These are phyloP conservation scores for Sclerospora graminicola DNA, from an alignment of 352 stramenopile genomes.

Conservation along the genomic window DNA sequence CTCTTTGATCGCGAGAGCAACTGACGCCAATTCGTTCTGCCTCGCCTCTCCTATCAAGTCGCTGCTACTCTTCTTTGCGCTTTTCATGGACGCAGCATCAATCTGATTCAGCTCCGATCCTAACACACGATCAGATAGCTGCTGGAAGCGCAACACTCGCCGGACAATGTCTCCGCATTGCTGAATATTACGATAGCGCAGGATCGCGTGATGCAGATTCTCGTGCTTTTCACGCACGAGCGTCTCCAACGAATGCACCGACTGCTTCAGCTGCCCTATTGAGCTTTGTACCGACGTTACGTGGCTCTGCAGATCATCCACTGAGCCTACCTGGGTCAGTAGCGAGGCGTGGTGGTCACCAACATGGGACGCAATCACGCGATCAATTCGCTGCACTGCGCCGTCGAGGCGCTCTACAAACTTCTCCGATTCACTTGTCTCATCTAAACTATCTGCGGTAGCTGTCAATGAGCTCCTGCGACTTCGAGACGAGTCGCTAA, in stretches of 20 bases:
- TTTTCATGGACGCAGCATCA: slow-evolving; percentile 5
- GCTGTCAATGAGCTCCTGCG: slow-evolving; percentile 7
- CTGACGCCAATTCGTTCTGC: slow-evolving; percentile 41
- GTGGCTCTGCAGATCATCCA: slow-evolving; percentile 59
- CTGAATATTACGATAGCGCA: slow-evolving; percentile 73
- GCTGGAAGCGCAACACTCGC: slow-evolving; percentile 63
- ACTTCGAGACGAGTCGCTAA: slow-evolving; percentile 11
- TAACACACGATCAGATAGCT: slow-evolving; percentile 46
- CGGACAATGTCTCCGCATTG: slow-evolving; percentile 63
- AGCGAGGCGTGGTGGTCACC: slow-evolving; percentile 62
- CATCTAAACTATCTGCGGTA: slow-evolving; percentile 5
- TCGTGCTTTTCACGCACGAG: slow-evolving; percentile 48
- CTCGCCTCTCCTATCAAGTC: slow-evolving; percentile 8
- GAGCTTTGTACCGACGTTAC: slow-evolving; percentile 47
- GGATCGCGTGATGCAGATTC: slow-evolving; percentile 45
- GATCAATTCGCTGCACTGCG: slow-evolving; percentile 60
- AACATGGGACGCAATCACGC: slow-evolving; percentile 70
- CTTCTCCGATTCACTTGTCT: slow-evolving; percentile 53
- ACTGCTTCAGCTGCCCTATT: slow-evolving; percentile 52
- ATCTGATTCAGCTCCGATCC: slow-evolving; percentile 29
- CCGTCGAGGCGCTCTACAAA: slow-evolving; percentile 64
- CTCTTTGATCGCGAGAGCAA: slow-evolving; percentile 62
- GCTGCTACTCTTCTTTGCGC: slow-evolving; percentile 2
- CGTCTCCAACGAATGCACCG: slow-evolving; percentile 46
- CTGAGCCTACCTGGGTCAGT: slow-evolving; percentile 61